phyloP scores from a whole-genome alignment of 1,139 yeast species.

The Saccharomyces uvarum region DNA sequence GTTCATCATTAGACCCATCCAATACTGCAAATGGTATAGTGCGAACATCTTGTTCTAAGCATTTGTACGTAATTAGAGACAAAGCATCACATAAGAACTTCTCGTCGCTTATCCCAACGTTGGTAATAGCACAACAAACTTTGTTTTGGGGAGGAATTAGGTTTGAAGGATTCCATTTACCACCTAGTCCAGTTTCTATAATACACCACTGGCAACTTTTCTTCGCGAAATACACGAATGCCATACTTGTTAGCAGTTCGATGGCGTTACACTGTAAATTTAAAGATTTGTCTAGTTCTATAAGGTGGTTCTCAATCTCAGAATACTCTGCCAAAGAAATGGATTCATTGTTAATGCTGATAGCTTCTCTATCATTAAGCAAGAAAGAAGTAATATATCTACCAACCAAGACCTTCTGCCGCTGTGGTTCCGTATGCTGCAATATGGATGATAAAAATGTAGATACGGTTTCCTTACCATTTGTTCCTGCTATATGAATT shows the following conservation, averaged over 20 bases:
- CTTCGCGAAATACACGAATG: constrained; percentile 61
- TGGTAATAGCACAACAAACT: constrained; percentile 66
- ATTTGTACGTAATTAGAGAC: constrained; percentile 46
- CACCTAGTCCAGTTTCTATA: constrained; percentile 88
- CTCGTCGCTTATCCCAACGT: constrained; percentile 82
- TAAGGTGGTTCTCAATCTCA: constrained; percentile 34
- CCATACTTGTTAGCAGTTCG: constrained; percentile 76
- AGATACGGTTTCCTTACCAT: constrained; percentile 88
- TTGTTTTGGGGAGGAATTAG: constrained; percentile 40
- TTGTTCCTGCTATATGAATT: constrained; percentile 86
- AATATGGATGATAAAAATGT: constrained; percentile 65
- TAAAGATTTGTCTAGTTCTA: constrained; percentile 32
- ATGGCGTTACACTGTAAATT: constrained; percentile 72
- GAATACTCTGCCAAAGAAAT: constrained; percentile 44
- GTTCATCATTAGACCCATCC: not conserved
- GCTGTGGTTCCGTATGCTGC: constrained; percentile 25
- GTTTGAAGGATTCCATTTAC: constrained; percentile 81
- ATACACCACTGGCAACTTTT: constrained; percentile 62
- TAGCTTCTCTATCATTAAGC: constrained; percentile 63
- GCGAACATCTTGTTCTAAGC: constrained; percentile 73
- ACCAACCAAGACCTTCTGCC: constrained; percentile 39
- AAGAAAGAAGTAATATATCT: constrained; percentile 85
- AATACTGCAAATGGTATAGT: constrained; percentile 37
- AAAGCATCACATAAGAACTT: constrained; percentile 59
- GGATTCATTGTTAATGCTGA: constrained; percentile 54